Evolutionary conservation across 352 stramenopile species (phyloP), one percentile per base, ranked within the genome.

Genomic region (Globisporangium perplexum): DNA sequence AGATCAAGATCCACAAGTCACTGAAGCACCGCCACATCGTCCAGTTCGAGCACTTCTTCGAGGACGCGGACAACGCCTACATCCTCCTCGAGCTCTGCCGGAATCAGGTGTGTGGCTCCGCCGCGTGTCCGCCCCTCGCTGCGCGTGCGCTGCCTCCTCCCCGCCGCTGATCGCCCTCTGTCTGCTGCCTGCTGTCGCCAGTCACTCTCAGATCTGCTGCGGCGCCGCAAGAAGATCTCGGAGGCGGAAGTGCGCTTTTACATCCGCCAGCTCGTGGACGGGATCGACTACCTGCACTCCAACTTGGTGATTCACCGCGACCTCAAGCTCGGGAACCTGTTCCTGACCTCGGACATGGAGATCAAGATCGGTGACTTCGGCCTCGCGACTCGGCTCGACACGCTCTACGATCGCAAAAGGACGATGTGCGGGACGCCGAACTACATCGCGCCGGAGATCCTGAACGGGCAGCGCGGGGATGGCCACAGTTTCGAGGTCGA

Each of bases 401-500:
- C 84, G 48, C 65, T 73, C 6, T 81, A 96, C 51, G 96, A 99
- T 57, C 96, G 96, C 50, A 96, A 98, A 28, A 87, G 88, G 17
- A 99, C 97, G 8, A 98, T 99, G 63, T 98, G 90, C 55, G 90
- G 90, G 10, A 97, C 90, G 12, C 89, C 90, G 17, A 97, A 97
- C 64, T 97, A 97, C 66, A 97, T 97, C 45, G 90, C 90, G 0
- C 90, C 90, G 0, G 90, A 97, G 62, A 94, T 97, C 49, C 74
- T 97, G 23, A 96, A 87, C 50, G 88, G 92, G 20, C 96, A 93
- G 42, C 73, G 80, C 14, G 76, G 79, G 14, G 77, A 86, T 24
- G 95, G 95, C 53, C 96, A 99, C 73, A 98, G 92, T 57, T 99
- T 98, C 65, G 93, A 99, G 65, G 96, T 99, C 5, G 96, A 99